These are phyloP conservation scores for Peronosclerospora sorghi DNA, from an alignment of 352 stramenopile genomes.

Conservation along the genomic window DNA sequence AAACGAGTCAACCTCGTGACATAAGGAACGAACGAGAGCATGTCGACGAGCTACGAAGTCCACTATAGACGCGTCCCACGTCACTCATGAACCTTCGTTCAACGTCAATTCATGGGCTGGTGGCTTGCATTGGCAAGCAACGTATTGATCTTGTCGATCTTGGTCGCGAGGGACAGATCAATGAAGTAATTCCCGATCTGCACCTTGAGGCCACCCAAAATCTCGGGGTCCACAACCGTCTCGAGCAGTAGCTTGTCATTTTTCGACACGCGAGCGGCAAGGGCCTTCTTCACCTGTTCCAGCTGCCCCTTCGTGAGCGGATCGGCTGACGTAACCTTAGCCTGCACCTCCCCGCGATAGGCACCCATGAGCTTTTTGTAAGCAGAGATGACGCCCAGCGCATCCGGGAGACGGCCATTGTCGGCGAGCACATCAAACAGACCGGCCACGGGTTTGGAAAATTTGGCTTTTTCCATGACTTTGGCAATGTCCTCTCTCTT, in stretches of 20 bases:
- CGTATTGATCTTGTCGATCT: constrained; percentile 92
- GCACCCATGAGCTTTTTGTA: constrained; percentile 94
- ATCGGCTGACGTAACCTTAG: constrained; percentile 94
- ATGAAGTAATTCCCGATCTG: constrained; percentile 98
- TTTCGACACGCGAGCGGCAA: constrained; percentile 80
- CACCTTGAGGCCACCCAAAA: constrained; percentile 93
- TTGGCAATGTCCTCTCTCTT: constrained; percentile 91
- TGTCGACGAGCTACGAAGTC: too few relatives aligned
- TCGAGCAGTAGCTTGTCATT: constrained; percentile 88
- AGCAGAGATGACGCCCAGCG: constrained; percentile 74
- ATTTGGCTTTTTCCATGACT: constrained; percentile 85
- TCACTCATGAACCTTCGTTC: too few relatives aligned
- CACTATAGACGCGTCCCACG: too few relatives aligned
- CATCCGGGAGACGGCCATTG: constrained; percentile 90
- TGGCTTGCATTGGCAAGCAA: constrained; percentile 65
- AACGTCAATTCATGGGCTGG: constrained; percentile 14
- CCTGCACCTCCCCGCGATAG: constrained; percentile 90
- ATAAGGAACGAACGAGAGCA: too few relatives aligned
- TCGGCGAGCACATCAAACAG: constrained; percentile 94
- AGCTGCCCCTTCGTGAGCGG: constrained; percentile 87
- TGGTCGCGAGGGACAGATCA: constrained; percentile 90
- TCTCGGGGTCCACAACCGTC: constrained; percentile 88
- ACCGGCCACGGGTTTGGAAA: constrained; percentile 89
- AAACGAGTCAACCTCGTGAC: too few relatives aligned
- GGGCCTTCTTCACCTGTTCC: constrained; percentile 89